Evolutionary conservation across 371 early-diverging fungal genomes (phyloP).

Genomic region (Mucor piriformis): DNA sequence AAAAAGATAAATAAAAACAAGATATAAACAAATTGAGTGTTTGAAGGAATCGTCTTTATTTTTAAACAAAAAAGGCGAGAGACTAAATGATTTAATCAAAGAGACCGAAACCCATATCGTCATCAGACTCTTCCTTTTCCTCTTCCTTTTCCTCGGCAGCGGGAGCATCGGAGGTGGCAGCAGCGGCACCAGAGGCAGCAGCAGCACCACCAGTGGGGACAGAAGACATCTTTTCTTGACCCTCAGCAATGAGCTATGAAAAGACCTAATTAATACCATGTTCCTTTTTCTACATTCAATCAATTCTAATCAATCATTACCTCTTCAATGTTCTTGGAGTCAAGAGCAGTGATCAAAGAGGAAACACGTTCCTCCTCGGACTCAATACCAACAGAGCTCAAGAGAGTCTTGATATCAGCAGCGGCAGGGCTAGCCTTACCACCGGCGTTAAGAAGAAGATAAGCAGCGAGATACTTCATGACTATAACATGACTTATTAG

Average conservation of each 20-base stretch:
- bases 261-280: no score
- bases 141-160: constrained; percentile 67
- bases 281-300: no score
- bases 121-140: constrained; percentile 91
- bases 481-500: background rate
- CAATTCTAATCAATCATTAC: no score
- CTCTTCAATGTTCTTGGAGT: constrained; percentile 88
- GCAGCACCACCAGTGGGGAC: constrained; percentile 91
- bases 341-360: constrained; percentile 80
- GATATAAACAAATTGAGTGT: background rate
- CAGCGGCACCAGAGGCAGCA: constrained; percentile 66
- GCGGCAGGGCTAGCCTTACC: constrained; percentile 87
- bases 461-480: constrained; percentile 98
- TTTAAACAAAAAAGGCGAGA: background rate
- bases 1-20: constrained; percentile 1
- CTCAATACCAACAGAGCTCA: constrained; percentile 93
- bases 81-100: constrained; percentile 29
- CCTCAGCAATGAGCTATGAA: constrained; percentile 82
- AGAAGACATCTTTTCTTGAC: constrained; percentile 89
- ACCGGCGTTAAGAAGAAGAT: constrained; percentile 92
- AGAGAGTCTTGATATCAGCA: constrained; percentile 81
- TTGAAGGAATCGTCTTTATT: constrained; percentile 2
- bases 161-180: constrained; percentile 54
- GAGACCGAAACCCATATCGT: constrained; percentile 87
- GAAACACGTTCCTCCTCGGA: constrained; percentile 80